Evolutionary conservation across 768 basidiomycete genomes (phyloP).

Genomic region (Kondoa malvinella): DNA sequence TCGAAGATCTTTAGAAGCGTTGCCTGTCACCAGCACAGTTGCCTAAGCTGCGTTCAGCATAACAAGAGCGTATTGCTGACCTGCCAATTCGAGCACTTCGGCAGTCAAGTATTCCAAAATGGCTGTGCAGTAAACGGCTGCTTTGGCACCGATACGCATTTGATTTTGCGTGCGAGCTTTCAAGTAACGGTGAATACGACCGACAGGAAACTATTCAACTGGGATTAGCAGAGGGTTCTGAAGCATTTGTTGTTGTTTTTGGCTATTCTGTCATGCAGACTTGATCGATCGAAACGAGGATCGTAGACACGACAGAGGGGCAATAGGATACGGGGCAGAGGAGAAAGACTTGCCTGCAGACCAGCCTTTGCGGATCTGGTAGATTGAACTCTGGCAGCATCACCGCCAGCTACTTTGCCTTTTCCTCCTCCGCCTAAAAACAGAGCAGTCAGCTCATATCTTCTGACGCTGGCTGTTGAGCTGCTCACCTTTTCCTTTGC

Average conservation of each 20-base stretch:
- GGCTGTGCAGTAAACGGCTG: constrained; percentile 88
- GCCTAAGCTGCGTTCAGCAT: not conserved
- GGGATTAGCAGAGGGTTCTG: not conserved
- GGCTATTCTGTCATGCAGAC: no score
- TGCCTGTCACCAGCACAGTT: constrained; percentile 41
- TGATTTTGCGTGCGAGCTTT: constrained; percentile 85
- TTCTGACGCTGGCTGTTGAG: no score
- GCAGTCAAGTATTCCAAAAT: constrained; percentile 92
- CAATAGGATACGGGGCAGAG: constrained; percentile 4
- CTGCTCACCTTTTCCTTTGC: not conserved
- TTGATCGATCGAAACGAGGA: no score
- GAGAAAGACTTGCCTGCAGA: constrained; percentile 46
- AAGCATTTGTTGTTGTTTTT: not conserved
- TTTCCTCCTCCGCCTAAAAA: not conserved
- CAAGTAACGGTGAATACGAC: constrained; percentile 90
- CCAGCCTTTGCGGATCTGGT: constrained; percentile 64
- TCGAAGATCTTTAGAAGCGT: constrained; percentile 90
- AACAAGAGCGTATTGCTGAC: constrained; percentile 37
- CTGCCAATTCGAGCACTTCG: constrained; percentile 87
- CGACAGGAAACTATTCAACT: constrained; percentile 63
- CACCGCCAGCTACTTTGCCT: not conserved
- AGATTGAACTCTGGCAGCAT: constrained; percentile 22
- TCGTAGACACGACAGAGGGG: constrained; percentile 6
- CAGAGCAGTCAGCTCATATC: not conserved
- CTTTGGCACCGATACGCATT: constrained; percentile 91